These are phyloP conservation scores for Fusarium avenaceum DNA, from an alignment of 2,329 filamentous ascomycete genomes.

Conservation along the genomic window DNA sequence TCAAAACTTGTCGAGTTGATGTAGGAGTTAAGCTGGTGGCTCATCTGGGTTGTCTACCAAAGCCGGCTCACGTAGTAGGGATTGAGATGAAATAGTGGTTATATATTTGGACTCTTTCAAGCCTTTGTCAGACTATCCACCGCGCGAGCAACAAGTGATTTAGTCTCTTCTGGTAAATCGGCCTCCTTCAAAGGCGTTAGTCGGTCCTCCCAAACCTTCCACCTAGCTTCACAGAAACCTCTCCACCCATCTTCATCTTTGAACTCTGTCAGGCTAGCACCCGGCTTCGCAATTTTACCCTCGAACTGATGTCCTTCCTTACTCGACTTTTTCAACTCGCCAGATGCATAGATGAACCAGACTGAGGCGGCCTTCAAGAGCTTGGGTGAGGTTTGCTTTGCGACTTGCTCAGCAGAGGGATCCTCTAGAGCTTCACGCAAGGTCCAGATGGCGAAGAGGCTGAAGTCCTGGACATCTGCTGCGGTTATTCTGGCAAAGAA, in stretches of 20 bases:
- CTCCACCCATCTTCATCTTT: conserved; percentile 29
- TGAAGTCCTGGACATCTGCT: conserved; percentile 26
- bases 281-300: conserved; percentile 34
- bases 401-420: conserved; percentile 24
- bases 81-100: no score
- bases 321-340: not conserved
- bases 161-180: not conserved
- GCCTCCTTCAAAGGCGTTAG: not conserved
- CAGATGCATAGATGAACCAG: conserved; percentile 35
- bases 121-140: not conserved
- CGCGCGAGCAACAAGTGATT: conserved; percentile 1
- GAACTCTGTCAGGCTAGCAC: conserved; percentile 12
- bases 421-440: conserved; percentile 39
- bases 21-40: no score
- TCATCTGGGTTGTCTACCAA: no score
- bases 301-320: conserved; percentile 38
- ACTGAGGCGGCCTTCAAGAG: conserved; percentile 19
- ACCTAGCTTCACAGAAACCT: conserved; percentile 32
- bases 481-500: conserved; percentile 38
- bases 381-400: not conserved
- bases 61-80: no score
- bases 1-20: no score
- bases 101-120: not conserved
- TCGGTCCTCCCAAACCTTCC: conserved; percentile 26
- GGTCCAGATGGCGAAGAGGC: conserved; percentile 39